These are phyloP conservation scores for Scheffersomyces lignosus DNA, from an alignment of 805 yeast genomes.

Conservation along the genomic window DNA sequence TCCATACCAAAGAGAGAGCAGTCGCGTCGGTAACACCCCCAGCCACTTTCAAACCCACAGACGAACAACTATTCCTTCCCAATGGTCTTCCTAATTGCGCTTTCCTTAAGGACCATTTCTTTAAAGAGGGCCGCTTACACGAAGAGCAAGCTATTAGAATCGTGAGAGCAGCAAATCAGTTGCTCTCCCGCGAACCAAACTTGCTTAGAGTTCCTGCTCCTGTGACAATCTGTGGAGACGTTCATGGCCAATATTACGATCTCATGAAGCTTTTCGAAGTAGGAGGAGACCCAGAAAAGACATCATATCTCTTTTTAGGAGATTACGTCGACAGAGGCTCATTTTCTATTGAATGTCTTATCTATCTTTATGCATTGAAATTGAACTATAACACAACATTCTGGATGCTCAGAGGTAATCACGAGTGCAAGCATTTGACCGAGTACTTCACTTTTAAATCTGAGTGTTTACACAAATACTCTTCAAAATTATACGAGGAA, in stretches of 20 bases:
- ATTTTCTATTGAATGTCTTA: slow-evolving; percentile 78
- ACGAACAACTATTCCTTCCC: slow-evolving; percentile 61
- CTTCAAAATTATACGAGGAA: slow-evolving; percentile 61
- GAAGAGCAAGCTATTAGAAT: slow-evolving; percentile 72
- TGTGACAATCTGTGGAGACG: slow-evolving; percentile 93
- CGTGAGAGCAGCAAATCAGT: slow-evolving; percentile 59
- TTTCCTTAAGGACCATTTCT: slow-evolving; percentile 72
- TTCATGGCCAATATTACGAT: slow-evolving; percentile 96
- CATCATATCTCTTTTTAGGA: slow-evolving; percentile 82
- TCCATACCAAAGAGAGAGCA: slow-evolving; percentile 58
- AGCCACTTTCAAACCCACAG: slow-evolving; percentile 61
- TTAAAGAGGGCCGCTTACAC: slow-evolving; percentile 75
- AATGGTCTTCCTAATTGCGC: slow-evolving; percentile 71
- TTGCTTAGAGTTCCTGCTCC: slow-evolving; percentile 84
- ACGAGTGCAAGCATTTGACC: slow-evolving; percentile 91
- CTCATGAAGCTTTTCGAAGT: slow-evolving; percentile 87
- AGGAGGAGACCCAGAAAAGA: slow-evolving; percentile 81
- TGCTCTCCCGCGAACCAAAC: slow-evolving; percentile 73
- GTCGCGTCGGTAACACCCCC: slow-evolving; percentile 64
- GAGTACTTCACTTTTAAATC: slow-evolving; percentile 90
- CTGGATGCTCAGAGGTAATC: slow-evolving; percentile 89
- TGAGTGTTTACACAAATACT: slow-evolving; percentile 87
- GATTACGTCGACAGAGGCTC: slow-evolving; percentile 96
- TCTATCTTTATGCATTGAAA: slow-evolving; percentile 78
- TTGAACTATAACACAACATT: slow-evolving; percentile 71